Base-by-base conservation (phyloP, 2,329 filamentous ascomycete species). In the Ascocoryne sarcoides region DNA sequence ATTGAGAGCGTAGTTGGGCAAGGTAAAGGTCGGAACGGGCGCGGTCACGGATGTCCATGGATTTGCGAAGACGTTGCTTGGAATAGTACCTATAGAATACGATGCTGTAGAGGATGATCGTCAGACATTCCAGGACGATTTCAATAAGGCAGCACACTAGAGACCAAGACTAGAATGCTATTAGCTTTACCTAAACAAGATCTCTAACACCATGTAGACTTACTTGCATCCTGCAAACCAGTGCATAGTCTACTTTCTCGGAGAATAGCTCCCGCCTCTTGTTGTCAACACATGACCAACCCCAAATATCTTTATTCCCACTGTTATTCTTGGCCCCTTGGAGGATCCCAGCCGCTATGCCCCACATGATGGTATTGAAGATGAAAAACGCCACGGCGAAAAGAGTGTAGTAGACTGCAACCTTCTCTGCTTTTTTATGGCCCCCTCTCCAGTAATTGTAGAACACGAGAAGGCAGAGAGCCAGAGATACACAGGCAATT, bases 51-150 rank as follows among this genome's bases (percentile, higher is more conserved):
- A 84, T 71, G 61, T 94, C 84, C 92, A 98, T 98, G 48, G 88
- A 89, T 74, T 95, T 96, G 65, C 84, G 81, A 48, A 98, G 84
- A 61, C 84, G 84, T 62, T 87, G 84, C 75, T 96, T 98, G 52
- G 84, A 88, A 77, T 89, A 95, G 74, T 94, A 93, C 55, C 92
- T 84, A 73, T 94, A 96, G 71, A 96, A 95, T 62, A 95, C 80
- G 59, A 95, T 75, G 58, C 77, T 87, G 73, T 98, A 98, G 57
- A 98, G 85, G 39, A 79, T 71, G 62, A 98, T 94, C 59, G 84
- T 87, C 59, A 96, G 82, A 51, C 85, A 76, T 60, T 96, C 92
- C 55, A 98, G 75, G 46, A 95, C 84, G 52, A 98, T 74, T 65
- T 98, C 92, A 62, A 98, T 96, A 60, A 98, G 83, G 66, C 89